These are phyloP conservation scores for Helicostylum pulchrum DNA, from an alignment of 192 early-diverging fungal species.

Conservation along the genomic window DNA sequence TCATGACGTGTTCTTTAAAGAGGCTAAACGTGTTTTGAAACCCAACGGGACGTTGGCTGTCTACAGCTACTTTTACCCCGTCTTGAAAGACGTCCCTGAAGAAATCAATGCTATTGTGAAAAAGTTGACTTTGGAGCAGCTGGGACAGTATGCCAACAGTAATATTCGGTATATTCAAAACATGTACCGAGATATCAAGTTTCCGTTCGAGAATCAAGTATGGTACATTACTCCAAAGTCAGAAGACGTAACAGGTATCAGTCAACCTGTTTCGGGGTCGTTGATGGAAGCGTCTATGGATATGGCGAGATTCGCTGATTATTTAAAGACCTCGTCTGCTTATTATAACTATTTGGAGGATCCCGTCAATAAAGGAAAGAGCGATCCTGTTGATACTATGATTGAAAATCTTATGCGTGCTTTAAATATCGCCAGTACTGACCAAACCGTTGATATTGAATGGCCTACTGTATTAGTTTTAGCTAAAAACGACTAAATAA, in stretches of 20 bases:
- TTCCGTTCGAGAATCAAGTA: conserved; percentile 43
- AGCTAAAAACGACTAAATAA: not conserved
- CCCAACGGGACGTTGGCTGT: conserved; percentile 57
- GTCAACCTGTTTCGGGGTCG: conserved; percentile 3
- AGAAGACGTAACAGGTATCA: conserved; percentile 1
- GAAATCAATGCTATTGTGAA: conserved; percentile 32
- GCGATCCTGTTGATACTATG: conserved; percentile 46
- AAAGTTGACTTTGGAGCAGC: conserved; percentile 24
- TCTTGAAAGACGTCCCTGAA: conserved; percentile 35
- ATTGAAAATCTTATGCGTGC: conserved; percentile 33
- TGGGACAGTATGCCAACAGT: conserved; percentile 34
- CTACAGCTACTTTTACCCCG: conserved; percentile 44
- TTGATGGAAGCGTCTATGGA: conserved; percentile 42
- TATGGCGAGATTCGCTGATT: conserved; percentile 38
- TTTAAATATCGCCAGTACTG: conserved; percentile 20
- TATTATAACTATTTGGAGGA: conserved; percentile 53
- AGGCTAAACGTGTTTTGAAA: conserved; percentile 56
- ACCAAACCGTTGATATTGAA: conserved; percentile 38
- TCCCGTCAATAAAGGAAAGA: conserved; percentile 3
- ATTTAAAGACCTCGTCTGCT: conserved; percentile 56
- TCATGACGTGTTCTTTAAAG: conserved; percentile 50
- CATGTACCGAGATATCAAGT: conserved; percentile 38
- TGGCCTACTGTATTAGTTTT: conserved; percentile 54
- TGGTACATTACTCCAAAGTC: conserved; percentile 33
- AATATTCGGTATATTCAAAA: conserved; percentile 45